Conservation (phyloP, 2,329 filamentous ascomycete genomes). For the Coniochaeta hoffmannii region DNA sequence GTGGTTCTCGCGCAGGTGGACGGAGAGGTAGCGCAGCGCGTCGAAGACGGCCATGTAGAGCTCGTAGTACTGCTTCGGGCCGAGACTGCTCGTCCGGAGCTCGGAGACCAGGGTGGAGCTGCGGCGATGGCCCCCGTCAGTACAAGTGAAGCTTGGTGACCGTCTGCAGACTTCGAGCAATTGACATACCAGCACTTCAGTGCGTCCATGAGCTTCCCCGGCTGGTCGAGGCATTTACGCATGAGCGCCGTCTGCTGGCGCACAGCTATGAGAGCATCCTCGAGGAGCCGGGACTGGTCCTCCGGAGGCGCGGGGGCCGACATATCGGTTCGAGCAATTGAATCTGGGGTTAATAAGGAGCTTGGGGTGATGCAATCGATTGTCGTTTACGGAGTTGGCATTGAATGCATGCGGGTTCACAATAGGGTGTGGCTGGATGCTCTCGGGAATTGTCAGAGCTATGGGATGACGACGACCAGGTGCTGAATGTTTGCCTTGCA, state of each 20-base stretch:
- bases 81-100: constrained; percentile 88
- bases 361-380: neutral
- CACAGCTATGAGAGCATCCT: constrained; percentile 94
- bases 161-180: neutral
- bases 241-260: constrained; percentile 95
- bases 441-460: neutral
- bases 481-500: constrained; percentile 1
- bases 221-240: constrained; percentile 95
- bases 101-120: constrained; percentile 99
- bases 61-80: constrained; percentile 99
- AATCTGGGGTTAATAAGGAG: neutral
- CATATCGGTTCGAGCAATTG: constrained; percentile 6
- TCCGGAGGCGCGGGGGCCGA: constrained; percentile 57
- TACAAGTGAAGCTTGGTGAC: neutral
- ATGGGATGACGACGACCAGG: neutral
- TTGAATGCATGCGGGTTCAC: neutral
- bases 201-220: constrained; percentile 98
- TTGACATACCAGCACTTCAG: constrained; percentile 90
- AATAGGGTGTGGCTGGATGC: neutral
- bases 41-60: constrained; percentile 99
- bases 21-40: constrained; percentile 89
- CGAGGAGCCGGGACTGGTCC: constrained; percentile 85
- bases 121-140: constrained; percentile 2
- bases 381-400: neutral
- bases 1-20: constrained; percentile 94